These are phyloP conservation scores for Chenopodium album DNA, from an alignment of 148 eudicot genomes.

Conservation along the genomic window DNA sequence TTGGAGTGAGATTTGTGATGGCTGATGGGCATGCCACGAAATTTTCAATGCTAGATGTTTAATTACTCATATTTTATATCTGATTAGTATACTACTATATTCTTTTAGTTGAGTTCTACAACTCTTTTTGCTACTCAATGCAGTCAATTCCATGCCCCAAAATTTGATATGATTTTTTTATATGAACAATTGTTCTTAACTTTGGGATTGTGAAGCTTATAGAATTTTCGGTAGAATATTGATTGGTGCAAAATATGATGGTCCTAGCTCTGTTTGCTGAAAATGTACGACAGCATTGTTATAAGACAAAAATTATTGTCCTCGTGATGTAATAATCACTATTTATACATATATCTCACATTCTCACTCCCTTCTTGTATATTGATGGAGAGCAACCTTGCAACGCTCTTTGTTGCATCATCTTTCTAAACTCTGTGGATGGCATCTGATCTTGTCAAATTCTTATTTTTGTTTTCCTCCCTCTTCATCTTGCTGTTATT, in stretches of 20 bases:
- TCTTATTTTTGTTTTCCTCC: not conserved
- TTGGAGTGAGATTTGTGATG: too few relatives aligned
- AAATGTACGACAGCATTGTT: not conserved
- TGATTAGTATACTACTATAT: too few relatives aligned
- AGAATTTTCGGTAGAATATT: not conserved
- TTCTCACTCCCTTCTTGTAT: too few relatives aligned
- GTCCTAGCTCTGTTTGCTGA: not conserved
- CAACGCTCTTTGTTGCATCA: not conserved
- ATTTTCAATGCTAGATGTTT: not conserved
- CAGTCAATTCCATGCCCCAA: not conserved
- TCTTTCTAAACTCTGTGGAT: not conserved
- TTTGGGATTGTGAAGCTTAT: not conserved
- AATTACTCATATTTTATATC: too few relatives aligned
- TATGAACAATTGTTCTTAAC: not conserved
- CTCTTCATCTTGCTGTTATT: not conserved
- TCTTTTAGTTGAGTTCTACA: not conserved
- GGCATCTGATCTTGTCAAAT: not conserved
- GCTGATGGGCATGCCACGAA: not conserved
- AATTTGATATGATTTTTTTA: too few relatives aligned
- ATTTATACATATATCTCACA: too few relatives aligned
- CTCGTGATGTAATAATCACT: too few relatives aligned
- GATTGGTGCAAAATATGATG: not conserved
- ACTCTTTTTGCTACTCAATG: not conserved
- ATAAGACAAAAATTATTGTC: too few relatives aligned
- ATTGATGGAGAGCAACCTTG: too few relatives aligned